Evolutionary conservation across 2,329 filamentous ascomycete species (phyloP).

Genomic region (Cytospora mali): DNA sequence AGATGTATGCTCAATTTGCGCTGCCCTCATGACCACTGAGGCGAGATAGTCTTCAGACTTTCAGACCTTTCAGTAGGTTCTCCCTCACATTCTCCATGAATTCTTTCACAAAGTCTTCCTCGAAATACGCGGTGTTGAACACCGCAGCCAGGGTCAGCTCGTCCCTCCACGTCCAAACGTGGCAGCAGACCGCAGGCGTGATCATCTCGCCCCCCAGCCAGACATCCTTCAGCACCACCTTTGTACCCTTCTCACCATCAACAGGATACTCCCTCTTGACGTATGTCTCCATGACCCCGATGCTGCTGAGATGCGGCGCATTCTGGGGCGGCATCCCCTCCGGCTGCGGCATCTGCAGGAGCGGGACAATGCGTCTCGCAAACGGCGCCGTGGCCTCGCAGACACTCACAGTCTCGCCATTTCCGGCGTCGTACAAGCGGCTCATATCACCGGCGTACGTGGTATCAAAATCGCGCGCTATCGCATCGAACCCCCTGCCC

Average conservation of each 20-base stretch:
- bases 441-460: slow-evolving; percentile 8
- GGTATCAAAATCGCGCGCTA: neutral
- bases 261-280: neutral
- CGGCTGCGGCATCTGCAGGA: slow-evolving; percentile 1
- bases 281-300: neutral
- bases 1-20: too few relatives aligned
- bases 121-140: slow-evolving; percentile 1
- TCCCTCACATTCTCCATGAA: neutral
- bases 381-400: neutral
- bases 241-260: neutral
- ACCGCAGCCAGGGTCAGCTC: neutral
- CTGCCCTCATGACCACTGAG: too few relatives aligned
- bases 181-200: neutral
- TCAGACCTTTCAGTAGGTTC: neutral
- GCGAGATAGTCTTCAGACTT: neutral
- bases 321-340: slow-evolving; percentile 6
- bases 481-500: neutral
- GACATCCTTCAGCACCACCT: neutral
- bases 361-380: slow-evolving; percentile 7
- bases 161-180: slow-evolving; percentile 8
- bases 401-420: neutral
- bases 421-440: slow-evolving; percentile 1
- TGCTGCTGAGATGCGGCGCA: neutral
- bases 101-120: neutral
- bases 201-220: slow-evolving; percentile 6